Evolutionary conservation across 1,284 basidiomycete genomes (phyloP).

Genomic region (Mycocalia duriaeana): DNA sequence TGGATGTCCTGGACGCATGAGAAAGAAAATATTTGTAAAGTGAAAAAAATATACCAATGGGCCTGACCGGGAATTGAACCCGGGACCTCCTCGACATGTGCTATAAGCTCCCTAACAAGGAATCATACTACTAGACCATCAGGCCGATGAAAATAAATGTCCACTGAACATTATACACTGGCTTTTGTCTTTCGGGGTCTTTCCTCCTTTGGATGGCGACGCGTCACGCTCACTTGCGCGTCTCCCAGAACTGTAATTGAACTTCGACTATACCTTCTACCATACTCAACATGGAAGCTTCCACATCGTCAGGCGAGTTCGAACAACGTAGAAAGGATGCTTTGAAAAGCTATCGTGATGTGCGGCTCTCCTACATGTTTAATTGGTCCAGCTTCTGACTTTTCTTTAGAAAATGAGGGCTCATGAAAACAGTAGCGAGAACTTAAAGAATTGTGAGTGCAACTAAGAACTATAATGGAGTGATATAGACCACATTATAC

Average conservation of each 20-base stretch:
- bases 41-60: conserved; percentile 28
- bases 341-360: conserved; percentile 66
- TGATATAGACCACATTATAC: conserved; percentile 3
- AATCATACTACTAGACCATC: conserved; percentile 74
- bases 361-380: conserved; percentile 20
- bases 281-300: conserved; percentile 42
- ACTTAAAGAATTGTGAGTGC: conserved; percentile 78
- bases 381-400: conserved; percentile 8
- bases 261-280: conserved; percentile 13
- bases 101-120: conserved; percentile 48
- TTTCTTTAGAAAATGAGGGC: conserved; percentile 80
- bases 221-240: conserved; percentile 40
- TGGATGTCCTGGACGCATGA: neutral
- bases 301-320: conserved; percentile 50
- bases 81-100: conserved; percentile 70
- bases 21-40: conserved; percentile 10
- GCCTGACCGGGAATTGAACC: conserved; percentile 84
- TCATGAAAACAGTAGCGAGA: conserved; percentile 80
- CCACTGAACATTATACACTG: too few relatives aligned
- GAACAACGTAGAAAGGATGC: conserved; percentile 62
- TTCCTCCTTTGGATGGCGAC: conserved; percentile 13
- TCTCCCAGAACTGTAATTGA: conserved; percentile 15
- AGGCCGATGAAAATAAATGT: conserved; percentile 34
- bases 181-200: too few relatives aligned
- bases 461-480: too few relatives aligned